Percentiles rank a stretch among this genome's conserved stretches.
Conservation (phyloP, 805 yeast genomes). For the Saccharomyces mikatae region DNA sequence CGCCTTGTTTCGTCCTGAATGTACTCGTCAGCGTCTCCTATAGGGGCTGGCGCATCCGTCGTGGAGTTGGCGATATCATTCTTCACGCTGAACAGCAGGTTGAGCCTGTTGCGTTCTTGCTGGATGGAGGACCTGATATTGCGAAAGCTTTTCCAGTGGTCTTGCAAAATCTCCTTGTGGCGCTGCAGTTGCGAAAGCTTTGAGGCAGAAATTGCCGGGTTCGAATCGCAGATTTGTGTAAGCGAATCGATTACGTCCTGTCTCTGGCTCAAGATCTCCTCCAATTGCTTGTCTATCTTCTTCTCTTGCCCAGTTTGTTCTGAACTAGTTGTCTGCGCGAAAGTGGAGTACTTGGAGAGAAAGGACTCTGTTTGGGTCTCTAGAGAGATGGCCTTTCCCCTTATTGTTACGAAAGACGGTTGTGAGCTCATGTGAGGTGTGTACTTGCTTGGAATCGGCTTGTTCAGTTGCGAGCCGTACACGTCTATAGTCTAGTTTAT, state of each 20-base stretch:
- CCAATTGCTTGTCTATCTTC: slow-evolving; percentile 40
- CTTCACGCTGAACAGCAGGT: slow-evolving; percentile 67
- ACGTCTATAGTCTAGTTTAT: neutral
- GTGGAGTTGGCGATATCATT: slow-evolving; percentile 70
- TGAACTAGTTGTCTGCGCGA: slow-evolving; percentile 44
- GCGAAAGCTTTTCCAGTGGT: slow-evolving; percentile 55
- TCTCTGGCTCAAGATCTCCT: slow-evolving; percentile 43
- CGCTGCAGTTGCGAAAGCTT: slow-evolving; percentile 75
- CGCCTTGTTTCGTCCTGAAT: slow-evolving; percentile 69
- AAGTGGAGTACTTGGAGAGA: slow-evolving; percentile 46
- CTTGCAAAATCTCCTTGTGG: slow-evolving; percentile 67
- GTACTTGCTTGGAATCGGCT: neutral
- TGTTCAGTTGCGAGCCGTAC: neutral
- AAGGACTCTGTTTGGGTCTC: slow-evolving; percentile 61
- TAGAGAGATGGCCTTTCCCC: slow-evolving; percentile 58
- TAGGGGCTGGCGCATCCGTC: slow-evolving; percentile 12
- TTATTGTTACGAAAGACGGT: slow-evolving; percentile 51
- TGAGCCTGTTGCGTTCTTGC: slow-evolving; percentile 71
- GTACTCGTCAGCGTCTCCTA: slow-evolving; percentile 54
- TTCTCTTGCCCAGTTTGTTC: slow-evolving; percentile 43
- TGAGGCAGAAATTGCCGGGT: slow-evolving; percentile 54
- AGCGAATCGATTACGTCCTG: slow-evolving; percentile 46
- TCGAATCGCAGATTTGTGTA: slow-evolving; percentile 48
- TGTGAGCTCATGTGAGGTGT: neutral
- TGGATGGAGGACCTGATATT: slow-evolving; percentile 50